A percentile compares a stretch with the other conserved stretches of the same genome.
phyloP scores from a whole-genome alignment of 495 filamentous ascomycete species.

The Thermochaetoides thermophila region DNA sequence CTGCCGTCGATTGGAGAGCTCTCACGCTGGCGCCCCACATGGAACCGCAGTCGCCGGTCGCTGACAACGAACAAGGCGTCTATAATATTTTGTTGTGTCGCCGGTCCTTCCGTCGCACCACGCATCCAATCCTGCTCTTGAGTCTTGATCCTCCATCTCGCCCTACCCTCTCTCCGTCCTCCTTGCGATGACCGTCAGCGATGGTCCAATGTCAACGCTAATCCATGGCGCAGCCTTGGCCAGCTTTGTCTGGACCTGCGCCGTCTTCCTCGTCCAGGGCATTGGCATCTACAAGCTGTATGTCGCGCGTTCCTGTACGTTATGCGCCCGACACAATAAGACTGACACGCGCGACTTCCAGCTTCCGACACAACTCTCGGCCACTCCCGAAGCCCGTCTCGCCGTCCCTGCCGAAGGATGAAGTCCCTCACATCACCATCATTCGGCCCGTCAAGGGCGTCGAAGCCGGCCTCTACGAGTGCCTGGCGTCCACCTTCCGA shows the following conservation, averaged over 20 bases:
- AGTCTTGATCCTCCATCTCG: neutral
- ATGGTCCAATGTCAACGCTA: slow-evolving; percentile 25
- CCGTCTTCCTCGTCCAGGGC: slow-evolving; percentile 32
- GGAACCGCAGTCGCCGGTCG: slow-evolving; percentile 1
- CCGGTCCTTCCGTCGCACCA: slow-evolving; percentile 3
- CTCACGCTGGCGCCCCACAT: too few relatives aligned
- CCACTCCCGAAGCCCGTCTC: slow-evolving; percentile 29
- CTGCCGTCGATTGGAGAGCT: too few relatives aligned
- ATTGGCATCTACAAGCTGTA: slow-evolving; percentile 40
- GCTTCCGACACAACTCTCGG: slow-evolving; percentile 35
- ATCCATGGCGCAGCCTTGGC: slow-evolving; percentile 28
- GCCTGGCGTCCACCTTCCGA: slow-evolving; percentile 77
- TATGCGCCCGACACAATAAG: too few relatives aligned
- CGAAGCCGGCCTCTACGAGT: slow-evolving; percentile 81
- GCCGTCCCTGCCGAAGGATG: slow-evolving; percentile 24
- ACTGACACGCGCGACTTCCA: too few relatives aligned
- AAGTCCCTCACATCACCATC: slow-evolving; percentile 72
- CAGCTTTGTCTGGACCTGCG: slow-evolving; percentile 34
- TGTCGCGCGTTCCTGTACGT: too few relatives aligned
- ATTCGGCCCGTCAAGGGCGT: slow-evolving; percentile 90
- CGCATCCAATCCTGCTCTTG: neutral
- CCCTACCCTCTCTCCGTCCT: too few relatives aligned
- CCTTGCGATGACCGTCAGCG: slow-evolving; percentile 3
- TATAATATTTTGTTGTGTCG: slow-evolving; percentile 2
- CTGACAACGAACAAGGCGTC: too few relatives aligned